These are phyloP conservation scores for Nissolia schottii DNA, from an alignment of 306 rosid genomes.

Conservation along the genomic window DNA sequence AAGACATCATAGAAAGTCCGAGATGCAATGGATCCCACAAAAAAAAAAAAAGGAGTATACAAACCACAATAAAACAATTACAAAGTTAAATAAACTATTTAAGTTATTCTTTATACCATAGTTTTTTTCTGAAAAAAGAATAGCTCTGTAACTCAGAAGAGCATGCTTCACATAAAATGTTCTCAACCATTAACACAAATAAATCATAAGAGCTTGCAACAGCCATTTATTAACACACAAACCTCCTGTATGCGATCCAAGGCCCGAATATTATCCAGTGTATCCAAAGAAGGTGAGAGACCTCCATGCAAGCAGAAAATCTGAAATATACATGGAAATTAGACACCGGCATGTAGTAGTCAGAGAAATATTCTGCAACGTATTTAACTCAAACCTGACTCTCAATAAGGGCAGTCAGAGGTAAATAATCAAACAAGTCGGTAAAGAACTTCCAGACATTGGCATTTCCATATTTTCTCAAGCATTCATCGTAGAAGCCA, in stretches of 20 bases:
- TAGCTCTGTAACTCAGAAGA: neutral
- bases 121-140: neutral
- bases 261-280: conserved; percentile 87
- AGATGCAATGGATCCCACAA: conserved; percentile 1
- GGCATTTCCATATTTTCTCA: conserved; percentile 96
- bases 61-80: neutral
- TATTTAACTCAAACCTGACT: conserved; percentile 75
- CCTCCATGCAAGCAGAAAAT: conserved; percentile 98
- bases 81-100: neutral
- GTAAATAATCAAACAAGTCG: conserved; percentile 90
- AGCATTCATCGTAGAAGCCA: conserved; percentile 98
- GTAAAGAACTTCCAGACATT: conserved; percentile 96
- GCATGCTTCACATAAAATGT: neutral
- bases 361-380: neutral
- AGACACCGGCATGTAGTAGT: conserved; percentile 22
- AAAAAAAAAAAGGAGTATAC: neutral
- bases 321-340: conserved; percentile 38
- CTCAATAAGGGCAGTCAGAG: conserved; percentile 96
- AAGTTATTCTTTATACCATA: neutral
- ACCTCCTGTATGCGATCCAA: conserved; percentile 98
- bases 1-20: neutral
- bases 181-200: neutral
- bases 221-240: conserved; percentile 21
- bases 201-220: neutral
- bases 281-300: conserved; percentile 94